Evolutionary conservation across 2,329 filamentous ascomycete species (phyloP).

Genomic region (Botrytis byssoidea): DNA sequence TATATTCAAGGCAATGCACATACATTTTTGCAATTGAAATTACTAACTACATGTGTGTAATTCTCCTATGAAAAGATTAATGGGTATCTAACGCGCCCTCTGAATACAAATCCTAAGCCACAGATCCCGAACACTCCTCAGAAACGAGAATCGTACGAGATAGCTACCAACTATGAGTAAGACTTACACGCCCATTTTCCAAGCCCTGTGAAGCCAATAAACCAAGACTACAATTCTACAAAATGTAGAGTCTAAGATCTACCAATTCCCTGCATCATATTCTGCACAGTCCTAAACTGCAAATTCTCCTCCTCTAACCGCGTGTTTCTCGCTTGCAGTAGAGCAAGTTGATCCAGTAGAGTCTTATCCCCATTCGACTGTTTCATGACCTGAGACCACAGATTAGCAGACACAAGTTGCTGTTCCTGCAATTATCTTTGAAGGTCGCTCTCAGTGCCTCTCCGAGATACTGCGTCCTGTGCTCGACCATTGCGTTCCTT

Average conservation of each 20-base stretch:
- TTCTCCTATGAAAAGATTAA: neutral
- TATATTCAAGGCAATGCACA: no score
- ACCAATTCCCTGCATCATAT: neutral
- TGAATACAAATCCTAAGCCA: neutral
- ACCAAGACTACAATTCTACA: neutral
- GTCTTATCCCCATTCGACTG: neutral
- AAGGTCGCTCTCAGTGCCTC: neutral
- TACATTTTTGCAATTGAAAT: neutral
- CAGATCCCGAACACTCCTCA: neutral
- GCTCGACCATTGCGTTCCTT: neutral
- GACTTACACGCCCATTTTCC: fast-evolving
- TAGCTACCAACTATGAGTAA: neutral
- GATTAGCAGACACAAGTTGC: neutral
- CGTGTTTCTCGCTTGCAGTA: neutral
- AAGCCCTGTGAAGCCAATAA: neutral
- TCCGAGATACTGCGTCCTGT: neutral
- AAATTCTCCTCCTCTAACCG: neutral
- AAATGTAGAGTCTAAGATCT: neutral
- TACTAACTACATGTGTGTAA: neutral
- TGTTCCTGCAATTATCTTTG: neutral
- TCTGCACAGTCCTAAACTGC: neutral
- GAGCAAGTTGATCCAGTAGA: neutral
- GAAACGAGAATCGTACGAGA: neutral
- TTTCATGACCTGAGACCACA: neutral
- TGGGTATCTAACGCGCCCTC: neutral